Conservation (phyloP, 2,329 filamentous ascomycete genomes). For the Diaporthe batatas region DNA sequence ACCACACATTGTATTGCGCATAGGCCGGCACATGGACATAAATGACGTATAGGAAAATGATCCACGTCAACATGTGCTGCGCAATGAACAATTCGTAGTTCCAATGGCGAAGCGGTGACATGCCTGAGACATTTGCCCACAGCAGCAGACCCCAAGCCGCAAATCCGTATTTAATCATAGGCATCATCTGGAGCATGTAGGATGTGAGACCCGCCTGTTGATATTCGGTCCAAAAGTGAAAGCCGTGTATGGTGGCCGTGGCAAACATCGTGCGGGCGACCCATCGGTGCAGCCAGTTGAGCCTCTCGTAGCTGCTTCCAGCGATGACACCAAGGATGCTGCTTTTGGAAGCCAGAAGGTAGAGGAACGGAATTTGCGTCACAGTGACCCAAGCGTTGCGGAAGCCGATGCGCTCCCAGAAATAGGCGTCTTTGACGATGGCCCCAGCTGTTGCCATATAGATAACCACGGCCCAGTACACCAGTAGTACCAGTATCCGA, state of each 20-base stretch:
- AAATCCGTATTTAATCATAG: slow-evolving; percentile 75
- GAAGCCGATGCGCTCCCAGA: slow-evolving; percentile 75
- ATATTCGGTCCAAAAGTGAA: slow-evolving; percentile 77
- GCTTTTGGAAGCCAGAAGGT: slow-evolving; percentile 71
- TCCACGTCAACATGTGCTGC: slow-evolving; percentile 74
- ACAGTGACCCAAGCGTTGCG: slow-evolving; percentile 77
- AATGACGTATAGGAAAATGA: slow-evolving; percentile 73
- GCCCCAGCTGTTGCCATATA: slow-evolving; percentile 68
- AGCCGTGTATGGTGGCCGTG: slow-evolving; percentile 77
- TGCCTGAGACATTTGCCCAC: slow-evolving; percentile 74
- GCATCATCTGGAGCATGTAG: slow-evolving; percentile 71
- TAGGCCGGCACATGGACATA: slow-evolving; percentile 73
- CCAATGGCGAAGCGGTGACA: slow-evolving; percentile 74
- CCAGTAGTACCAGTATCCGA: slow-evolving; percentile 64
- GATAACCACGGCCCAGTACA: slow-evolving; percentile 71
- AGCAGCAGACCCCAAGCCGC: slow-evolving; percentile 75
- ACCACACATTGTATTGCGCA: slow-evolving; percentile 74
- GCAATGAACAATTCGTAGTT: slow-evolving; percentile 78
- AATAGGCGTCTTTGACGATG: slow-evolving; percentile 65
- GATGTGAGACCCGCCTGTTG: slow-evolving; percentile 69
- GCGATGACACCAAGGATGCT: slow-evolving; percentile 71
- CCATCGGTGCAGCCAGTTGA: slow-evolving; percentile 83
- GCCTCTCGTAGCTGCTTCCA: slow-evolving; percentile 75
- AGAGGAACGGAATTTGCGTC: slow-evolving; percentile 74
- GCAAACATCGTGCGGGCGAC: slow-evolving; percentile 77